Evolutionary conservation across 192 early-diverging fungal species (phyloP), one percentile per base, ranked within the genome.

Genomic region (Oehlia diaphana): DNA sequence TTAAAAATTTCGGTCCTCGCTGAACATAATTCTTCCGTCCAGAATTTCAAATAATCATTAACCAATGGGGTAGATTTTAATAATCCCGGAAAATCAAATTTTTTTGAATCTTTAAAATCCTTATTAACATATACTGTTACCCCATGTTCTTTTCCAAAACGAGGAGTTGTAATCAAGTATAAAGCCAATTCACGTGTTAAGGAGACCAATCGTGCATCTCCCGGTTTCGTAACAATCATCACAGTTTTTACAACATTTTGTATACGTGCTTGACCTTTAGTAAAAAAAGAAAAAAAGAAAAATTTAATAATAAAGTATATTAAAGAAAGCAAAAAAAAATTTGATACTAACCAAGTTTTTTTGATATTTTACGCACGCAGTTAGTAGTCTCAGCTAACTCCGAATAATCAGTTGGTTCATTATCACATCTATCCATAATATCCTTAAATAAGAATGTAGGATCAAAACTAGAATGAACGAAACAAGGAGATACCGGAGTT

Each of bases 171-270:
- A 7, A 91, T 90, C 65, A 95, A 88, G 90, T 91, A 92, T 9
- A 89, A 58, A 1, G 92, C 90, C 68, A 95, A 83, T 47, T 94
- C 88, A 2, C 91, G 88, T 33, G 94, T 95, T 80, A 91, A 85
- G 28, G 85, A 83, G 16, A 95, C 84, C 7, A 95, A 84, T 9
- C 86, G 86, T 14, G 83, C 77, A 82, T 95, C 93, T 33, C 89
- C 87, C 28, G 92, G 92, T 81, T 95, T 95, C 2, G 93, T 93
- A 42, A 95, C 91, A 65, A 95, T 90, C 91, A 95, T 92, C 9
- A 93, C 88, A 12, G 88, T 87, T 37, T 83, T 80, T 10, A 81
- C 80, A 14, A 81, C 82, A 72, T 72, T 79, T 42, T 84, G 82
- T 39, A 89, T 83, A n/a, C 81, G 82, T 10, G 88, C 88, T 58